These are phyloP conservation scores for Cladosporium cucumerinum DNA, from an alignment of 2,329 filamentous ascomycete species.

Conservation along the genomic window DNA sequence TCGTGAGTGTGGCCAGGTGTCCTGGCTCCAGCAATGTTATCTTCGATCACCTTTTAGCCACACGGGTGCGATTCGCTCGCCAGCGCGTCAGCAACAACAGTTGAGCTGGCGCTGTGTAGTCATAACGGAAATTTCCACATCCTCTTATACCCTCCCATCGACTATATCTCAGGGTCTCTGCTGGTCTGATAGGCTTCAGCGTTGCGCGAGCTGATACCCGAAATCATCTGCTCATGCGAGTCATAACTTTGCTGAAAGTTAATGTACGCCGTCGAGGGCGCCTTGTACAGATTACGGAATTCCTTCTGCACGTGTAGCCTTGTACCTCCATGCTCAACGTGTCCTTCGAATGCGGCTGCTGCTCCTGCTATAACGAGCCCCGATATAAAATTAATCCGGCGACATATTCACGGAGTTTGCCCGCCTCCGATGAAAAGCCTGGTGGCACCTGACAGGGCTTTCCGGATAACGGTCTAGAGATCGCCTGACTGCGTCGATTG, in stretches of 20 bases:
- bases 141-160: constrained; percentile 12
- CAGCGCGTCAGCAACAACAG: constrained; percentile 1
- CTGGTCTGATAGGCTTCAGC: background rate
- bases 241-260: constrained; percentile 9
- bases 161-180: constrained; percentile 11
- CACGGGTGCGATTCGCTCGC: background rate
- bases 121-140: constrained; percentile 3
- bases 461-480: background rate
- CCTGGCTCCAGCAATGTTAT: background rate
- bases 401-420: background rate
- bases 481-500: background rate
- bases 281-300: constrained; percentile 5
- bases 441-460: background rate
- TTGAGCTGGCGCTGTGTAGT: background rate
- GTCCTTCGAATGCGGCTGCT: background rate
- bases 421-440: background rate
- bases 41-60: constrained; percentile 7
- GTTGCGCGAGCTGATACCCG: constrained; percentile 3
- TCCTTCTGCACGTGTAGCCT: background rate
- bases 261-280: background rate
- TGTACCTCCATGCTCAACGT: constrained; percentile 1
- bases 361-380: background rate
- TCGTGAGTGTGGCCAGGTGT: background rate
- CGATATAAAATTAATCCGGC: background rate
- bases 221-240: constrained; percentile 9